Base-by-base conservation (phyloP, 83 land plant genomes). In the Diphasiastrum complanatum region DNA sequence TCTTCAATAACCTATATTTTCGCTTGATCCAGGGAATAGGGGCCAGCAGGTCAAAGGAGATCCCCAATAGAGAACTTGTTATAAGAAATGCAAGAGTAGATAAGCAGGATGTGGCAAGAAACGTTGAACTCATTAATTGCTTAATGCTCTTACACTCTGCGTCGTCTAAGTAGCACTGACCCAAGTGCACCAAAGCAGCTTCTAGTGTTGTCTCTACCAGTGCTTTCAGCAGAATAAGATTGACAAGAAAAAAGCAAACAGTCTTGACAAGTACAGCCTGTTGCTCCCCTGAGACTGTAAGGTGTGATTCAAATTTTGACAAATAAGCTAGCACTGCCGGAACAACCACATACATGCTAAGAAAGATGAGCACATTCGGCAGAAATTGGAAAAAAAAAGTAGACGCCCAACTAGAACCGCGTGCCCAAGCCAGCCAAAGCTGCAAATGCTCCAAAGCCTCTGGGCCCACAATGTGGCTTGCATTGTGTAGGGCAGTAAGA, bases 11-110 rank as follows among this genome's bases (percentile, higher is more conserved):
- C 60, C 66, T 80, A 33, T 82, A 64, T 53, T 78, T 85, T 45
- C 70, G 79, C 66, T 89, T 89, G 27, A 89, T 89, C 95, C 90
- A 85, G 48, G 95, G 95, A 37, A 89, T 67, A 33, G 95, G 95
- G 49, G 95, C 87, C 62, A 89, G 56, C 30, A 89, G 60, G 60
- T 89, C 95, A 75, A 59, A 89, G 3, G 95, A 89, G 64, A 89
- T 85, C 0, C 95, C 95, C 65, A 89, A 55, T 66, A 89, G 81
- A 2, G 91, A 81, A 61, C 95, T 74, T 50, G 87, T 85, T 58
- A 89, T 89, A 4, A 89, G 72, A 56, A 89, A 89, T 11, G 95
- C 95, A 65, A 86, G 78, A 34, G 95, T 76, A 4, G 95, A 85
- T 11, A 89, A 75, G 57, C 90, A 89, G 26, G 95, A 89, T 49